Conservation (phyloP, 1,139 yeast genomes). For the Blastobotrys ciferrii region DNA sequence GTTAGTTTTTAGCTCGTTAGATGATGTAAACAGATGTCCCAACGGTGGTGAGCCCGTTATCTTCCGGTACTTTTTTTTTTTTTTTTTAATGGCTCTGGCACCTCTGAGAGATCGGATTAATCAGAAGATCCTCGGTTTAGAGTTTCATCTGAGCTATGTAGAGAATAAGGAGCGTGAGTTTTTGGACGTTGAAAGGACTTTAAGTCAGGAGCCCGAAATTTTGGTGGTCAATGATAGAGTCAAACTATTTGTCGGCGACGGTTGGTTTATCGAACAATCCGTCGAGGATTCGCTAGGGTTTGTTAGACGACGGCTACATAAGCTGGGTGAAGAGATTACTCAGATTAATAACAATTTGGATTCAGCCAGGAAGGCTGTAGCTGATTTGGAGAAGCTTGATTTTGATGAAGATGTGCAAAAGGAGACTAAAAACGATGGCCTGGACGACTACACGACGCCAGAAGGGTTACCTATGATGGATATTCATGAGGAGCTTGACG, state of each 20-base stretch:
- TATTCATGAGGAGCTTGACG: constrained; percentile 81
- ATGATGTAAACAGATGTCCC: background rate
- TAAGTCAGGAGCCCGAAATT: background rate
- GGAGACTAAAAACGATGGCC: constrained; percentile 62
- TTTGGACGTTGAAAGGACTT: background rate
- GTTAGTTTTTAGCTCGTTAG: background rate
- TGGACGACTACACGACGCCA: constrained; percentile 39
- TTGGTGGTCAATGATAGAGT: constrained; percentile 23
- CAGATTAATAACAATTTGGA: constrained; percentile 45
- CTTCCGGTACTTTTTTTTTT: constrained; percentile 1
- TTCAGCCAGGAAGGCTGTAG: constrained; percentile 45
- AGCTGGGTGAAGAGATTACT: constrained; percentile 41
- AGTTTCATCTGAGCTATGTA: constrained; percentile 1
- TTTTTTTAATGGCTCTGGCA: constrained; percentile 8
- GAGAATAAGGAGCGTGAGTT: constrained; percentile 1
- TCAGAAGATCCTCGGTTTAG: constrained; percentile 8
- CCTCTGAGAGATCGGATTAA: constrained; percentile 12
- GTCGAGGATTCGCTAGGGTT: constrained; percentile 46
- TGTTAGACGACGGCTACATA: constrained; percentile 42
- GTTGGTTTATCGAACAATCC: constrained; percentile 53
- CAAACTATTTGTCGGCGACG: constrained; percentile 56
- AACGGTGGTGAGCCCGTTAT: background rate
- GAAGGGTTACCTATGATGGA: constrained; percentile 52
- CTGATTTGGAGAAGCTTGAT: constrained; percentile 32
- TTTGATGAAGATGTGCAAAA: constrained; percentile 61